Base-by-base conservation (phyloP, 2,329 filamentous ascomycete species). In the Lasiodiplodia sp. region DNA sequence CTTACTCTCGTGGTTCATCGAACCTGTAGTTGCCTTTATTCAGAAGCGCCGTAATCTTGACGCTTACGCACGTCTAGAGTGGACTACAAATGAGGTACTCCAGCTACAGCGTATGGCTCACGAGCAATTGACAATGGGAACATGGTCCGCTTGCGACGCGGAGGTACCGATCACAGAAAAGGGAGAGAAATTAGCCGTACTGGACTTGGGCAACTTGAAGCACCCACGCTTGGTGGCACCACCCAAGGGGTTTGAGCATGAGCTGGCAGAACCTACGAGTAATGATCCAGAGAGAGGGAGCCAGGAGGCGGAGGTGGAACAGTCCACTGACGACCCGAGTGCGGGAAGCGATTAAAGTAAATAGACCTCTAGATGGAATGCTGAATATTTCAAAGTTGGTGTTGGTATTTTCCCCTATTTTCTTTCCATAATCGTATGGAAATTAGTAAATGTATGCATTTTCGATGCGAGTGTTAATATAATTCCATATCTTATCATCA, bases 1-100 rank as follows among this genome's bases (percentile, higher is more conserved):
- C 23, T 31, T 72, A 6, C 68, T 74, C 12, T 69, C 67, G 28
- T 14, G 34, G 3, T 23, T 62, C 10, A 38, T 72, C 10, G 68
- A 68, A 0, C 34, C 6, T 2, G 5, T 66, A 5, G 60, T 68
- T 2, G 40, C 52, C 8, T 52, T 18, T 23, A 37, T 68, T 31
- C 69, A 71, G 34, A 21, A 49, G 25, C 68, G 69, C 44, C 47
- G n/a, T 18, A 57, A 58, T 0, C 40, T 23, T 11, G 67, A 69
- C 40, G 34, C 3, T 21, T 67, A 71, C 52, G 69, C 70, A 55
- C 34, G 62, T 2, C 58, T 71, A 2, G 70, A 71, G 51, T 71
- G 70, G 69, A 38, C 63, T 2, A 63, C 70, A 18, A 58, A 57
- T 21, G 56, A 55, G 14, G 60, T 58, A 21, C 70, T 71, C 8